These are phyloP conservation scores for Solanum bulbocastanum DNA, from an alignment of 257 asterid genomes.

Conservation along the genomic window DNA sequence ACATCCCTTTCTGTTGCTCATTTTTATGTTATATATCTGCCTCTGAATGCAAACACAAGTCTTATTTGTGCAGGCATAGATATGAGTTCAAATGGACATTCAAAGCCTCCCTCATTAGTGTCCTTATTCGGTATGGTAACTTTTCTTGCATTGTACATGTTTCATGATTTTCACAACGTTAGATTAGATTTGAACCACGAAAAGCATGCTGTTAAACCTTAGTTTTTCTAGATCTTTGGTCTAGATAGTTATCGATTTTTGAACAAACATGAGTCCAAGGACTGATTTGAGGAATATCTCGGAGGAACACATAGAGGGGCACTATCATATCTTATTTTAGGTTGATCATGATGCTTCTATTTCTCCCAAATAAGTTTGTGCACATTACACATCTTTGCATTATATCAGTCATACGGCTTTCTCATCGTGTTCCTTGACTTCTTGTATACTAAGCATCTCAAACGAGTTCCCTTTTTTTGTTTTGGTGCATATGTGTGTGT, in stretches of 20 bases:
- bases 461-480: not conserved
- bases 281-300: not conserved
- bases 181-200: not conserved
- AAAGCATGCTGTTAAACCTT: not conserved
- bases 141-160: not conserved
- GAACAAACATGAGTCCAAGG: not conserved
- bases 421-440: not conserved
- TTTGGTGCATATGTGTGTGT: not conserved
- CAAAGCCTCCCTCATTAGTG: conserved; percentile 66
- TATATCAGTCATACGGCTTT: not conserved
- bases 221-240: not conserved
- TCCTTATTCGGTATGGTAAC: conserved; percentile 55
- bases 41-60: not conserved
- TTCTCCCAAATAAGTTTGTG: not conserved
- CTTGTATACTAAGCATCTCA: not conserved
- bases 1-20: not conserved
- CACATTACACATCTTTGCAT: not conserved
- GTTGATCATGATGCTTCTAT: not conserved
- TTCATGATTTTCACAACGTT: not conserved
- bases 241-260: not conserved
- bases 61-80: conserved; percentile 43
- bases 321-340: not conserved
- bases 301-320: not conserved
- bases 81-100: conserved; percentile 36
- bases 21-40: not conserved